Conservation (phyloP, 2,329 filamentous ascomycete genomes). For the Hypoxylon sp. region DNA sequence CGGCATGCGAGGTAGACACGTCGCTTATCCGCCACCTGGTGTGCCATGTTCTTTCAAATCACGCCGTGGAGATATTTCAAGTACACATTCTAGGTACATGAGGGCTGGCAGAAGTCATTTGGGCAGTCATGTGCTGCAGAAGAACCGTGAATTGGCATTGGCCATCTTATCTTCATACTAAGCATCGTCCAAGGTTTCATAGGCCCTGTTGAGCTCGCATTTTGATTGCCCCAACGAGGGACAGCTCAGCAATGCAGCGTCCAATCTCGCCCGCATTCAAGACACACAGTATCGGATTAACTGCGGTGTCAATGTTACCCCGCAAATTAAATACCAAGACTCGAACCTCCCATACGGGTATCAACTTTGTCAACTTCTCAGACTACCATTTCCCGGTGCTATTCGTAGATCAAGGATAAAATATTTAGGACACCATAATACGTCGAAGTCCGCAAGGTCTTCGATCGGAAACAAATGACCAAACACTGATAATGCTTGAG, state of each 20-base stretch:
- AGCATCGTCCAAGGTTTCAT: background rate
- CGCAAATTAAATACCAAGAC: background rate
- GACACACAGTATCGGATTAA: background rate
- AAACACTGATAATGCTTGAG: background rate
- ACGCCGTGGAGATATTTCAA: background rate
- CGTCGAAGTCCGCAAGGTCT: background rate
- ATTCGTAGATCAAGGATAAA: too few species aligned
- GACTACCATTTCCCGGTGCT: background rate
- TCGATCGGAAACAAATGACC: too few species aligned
- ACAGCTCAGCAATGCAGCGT: background rate
- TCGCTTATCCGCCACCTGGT: conserved; percentile 32
- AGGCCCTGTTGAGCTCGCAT: background rate
- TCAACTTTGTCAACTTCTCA: background rate
- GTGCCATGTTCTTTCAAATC: conserved; percentile 32
- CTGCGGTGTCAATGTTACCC: background rate
- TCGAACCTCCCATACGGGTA: background rate
- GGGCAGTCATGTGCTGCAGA: conserved; percentile 22
- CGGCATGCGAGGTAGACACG: conserved; percentile 52
- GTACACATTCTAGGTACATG: background rate
- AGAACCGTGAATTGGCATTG: background rate
- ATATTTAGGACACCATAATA: background rate
- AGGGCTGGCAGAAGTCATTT: conserved; percentile 7
- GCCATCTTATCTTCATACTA: conserved; percentile 4
- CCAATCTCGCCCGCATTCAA: background rate
- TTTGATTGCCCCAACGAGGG: background rate